A percentile compares a stretch with the other conserved stretches of the same genome.
Conservation (phyloP, 1,139 yeast species). For the Kurtzmaniella natalensis region DNA sequence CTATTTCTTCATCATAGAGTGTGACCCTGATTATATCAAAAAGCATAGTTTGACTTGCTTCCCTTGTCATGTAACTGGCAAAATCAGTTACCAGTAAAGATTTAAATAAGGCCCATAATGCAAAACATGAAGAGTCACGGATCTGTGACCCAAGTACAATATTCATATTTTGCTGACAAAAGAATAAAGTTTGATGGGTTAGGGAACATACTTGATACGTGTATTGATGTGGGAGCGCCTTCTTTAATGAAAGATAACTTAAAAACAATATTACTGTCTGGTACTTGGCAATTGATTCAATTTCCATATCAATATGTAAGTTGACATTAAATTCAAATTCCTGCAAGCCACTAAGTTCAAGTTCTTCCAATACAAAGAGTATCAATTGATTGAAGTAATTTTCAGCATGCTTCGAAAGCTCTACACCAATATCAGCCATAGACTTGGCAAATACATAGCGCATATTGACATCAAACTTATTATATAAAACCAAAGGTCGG, state of each 20-base stretch:
- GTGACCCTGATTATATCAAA: constrained; percentile 47
- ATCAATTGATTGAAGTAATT: constrained; percentile 36
- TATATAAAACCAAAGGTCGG: constrained; percentile 13
- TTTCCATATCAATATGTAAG: constrained; percentile 17
- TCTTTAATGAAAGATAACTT: constrained; percentile 31
- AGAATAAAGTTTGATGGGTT: constrained; percentile 44
- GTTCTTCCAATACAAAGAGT: constrained; percentile 21
- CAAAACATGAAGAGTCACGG: constrained; percentile 81
- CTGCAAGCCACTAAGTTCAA: constrained; percentile 15
- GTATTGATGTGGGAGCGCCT: constrained; percentile 21
- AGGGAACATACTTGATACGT: constrained; percentile 25
- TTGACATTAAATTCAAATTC: constrained; percentile 6
- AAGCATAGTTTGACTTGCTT: constrained; percentile 23
- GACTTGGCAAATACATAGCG: constrained; percentile 38
- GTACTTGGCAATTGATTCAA: constrained; percentile 23
- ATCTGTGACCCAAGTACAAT: constrained; percentile 61
- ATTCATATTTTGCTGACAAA: constrained; percentile 49
- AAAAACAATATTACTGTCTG: constrained; percentile 34
- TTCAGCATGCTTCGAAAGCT: constrained; percentile 19
- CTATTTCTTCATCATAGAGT: constrained; percentile 69
- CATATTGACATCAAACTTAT: constrained; percentile 26
- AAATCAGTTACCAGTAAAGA: constrained; percentile 14
- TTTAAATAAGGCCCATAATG: constrained; percentile 42
- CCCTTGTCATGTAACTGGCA: constrained; percentile 12
- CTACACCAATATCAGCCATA: constrained; percentile 20